Conservation (phyloP, 1,139 yeast species). For the Sugiyamaella pinicola region DNA sequence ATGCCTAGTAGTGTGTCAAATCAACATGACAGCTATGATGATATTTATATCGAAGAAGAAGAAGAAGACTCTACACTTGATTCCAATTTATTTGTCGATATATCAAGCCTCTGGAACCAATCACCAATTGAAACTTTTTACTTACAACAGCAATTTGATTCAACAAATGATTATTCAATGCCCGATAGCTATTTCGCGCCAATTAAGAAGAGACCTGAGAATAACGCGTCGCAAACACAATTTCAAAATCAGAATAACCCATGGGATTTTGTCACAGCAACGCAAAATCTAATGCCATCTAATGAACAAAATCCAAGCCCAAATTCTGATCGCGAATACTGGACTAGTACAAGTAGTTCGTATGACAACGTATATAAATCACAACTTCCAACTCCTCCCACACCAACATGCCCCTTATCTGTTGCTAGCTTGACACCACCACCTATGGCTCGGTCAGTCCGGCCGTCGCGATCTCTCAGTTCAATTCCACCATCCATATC, state of each 20-base stretch:
- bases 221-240: too few relatives aligned
- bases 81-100: constrained; percentile 2
- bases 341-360: background rate
- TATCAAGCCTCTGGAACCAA: background rate
- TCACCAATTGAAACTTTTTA: too few relatives aligned
- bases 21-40: background rate
- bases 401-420: background rate
- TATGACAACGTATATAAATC: background rate
- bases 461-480: background rate
- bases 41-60: background rate
- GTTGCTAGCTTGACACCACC: background rate
- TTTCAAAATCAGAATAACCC: too few relatives aligned
- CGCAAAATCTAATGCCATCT: background rate
- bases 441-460: background rate
- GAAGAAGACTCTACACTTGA: background rate
- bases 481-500: constrained; percentile 3
- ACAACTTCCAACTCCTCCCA: background rate
- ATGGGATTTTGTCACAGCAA: background rate
- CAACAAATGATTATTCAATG: too few relatives aligned
- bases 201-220: too few relatives aligned
- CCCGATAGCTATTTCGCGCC: background rate
- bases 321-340: background rate
- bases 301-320: background rate
- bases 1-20: background rate
- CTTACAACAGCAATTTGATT: too few relatives aligned